Base-by-base conservation (phyloP, 352 stramenopile genomes). In the Phytophthora cryptogea region DNA sequence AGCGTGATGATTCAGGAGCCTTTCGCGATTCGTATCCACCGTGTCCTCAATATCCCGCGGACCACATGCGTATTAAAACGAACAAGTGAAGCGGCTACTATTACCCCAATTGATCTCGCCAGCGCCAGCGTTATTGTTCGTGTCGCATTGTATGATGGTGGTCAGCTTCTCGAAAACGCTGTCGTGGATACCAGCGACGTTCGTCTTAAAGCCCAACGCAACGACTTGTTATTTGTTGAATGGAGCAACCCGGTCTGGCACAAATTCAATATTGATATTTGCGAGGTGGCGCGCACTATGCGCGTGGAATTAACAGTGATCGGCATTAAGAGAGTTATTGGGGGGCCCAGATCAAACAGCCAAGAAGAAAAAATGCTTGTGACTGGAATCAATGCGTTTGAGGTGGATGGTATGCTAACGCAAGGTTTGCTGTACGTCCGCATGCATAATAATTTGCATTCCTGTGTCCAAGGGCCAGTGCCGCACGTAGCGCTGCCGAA, bases 401-500 rank as follows among this genome's bases (percentile, higher is more conserved):
- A 93, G 32, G 81, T 93, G 8, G 78, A 90, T 43, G 81, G 80
- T 10, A 56, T 68, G 54, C 60, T 93, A 6, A 64, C 68, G 2
- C 80, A 91, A 46, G 80, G 81, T n/a, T 50, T 53, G 13, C 68
- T 78, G 16, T 91, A 91, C 47, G 68, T 81, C 14, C 68, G 70
- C 30, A 91, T 93, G 84, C 66, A 81, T 48, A 87, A 87, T 70
- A 93, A 91, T 54, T 47, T 91, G 51, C 73, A 89, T 59, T 73
- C 53, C 26, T 93, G 81, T 54, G 56, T 68, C 14, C 71, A 85
- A 41, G 84, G 84, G 1, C 80, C 84, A 6, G 68, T 93, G 13
- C 80, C 84, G 14, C 84, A 91, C 50, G 62, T 88, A 8, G 82
- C 86, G 5, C 36, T 78, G 2, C 77, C 80, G 8, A 79, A 87